phyloP scores from a whole-genome alignment of 257 asterid species.

The Mentha longifolia region DNA sequence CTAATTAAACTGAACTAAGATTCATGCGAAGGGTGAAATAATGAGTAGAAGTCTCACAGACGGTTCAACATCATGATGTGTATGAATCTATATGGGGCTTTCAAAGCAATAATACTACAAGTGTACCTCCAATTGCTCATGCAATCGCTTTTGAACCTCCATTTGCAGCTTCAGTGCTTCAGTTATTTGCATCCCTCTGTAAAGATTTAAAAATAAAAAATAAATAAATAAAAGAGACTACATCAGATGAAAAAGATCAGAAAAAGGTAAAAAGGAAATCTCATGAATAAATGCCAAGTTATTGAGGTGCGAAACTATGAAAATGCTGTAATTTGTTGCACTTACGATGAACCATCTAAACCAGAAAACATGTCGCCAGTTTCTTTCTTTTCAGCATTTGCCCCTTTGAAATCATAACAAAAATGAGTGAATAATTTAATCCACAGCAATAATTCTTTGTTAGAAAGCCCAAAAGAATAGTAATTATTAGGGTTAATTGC shows the following conservation, averaged over 20 bases:
- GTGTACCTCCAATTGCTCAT: constrained; percentile 98
- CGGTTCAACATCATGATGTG: too few relatives aligned
- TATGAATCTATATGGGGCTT: too few relatives aligned
- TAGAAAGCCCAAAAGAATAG: not conserved
- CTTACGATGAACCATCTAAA: constrained; percentile 90
- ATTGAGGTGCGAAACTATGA: constrained; percentile 16
- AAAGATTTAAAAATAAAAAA: constrained; percentile 12
- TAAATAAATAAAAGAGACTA: not conserved
- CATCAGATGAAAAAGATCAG: not conserved
- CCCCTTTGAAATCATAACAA: constrained; percentile 48
- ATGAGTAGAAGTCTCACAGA: too few relatives aligned
- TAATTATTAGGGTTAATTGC: not conserved
- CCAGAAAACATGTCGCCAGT: constrained; percentile 70
- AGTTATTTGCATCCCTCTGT: constrained; percentile 83
- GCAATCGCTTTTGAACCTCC: constrained; percentile 98
- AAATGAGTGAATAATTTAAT: constrained; percentile 20
- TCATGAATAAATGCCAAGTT: constrained; percentile 4
- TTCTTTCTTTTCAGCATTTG: constrained; percentile 76
- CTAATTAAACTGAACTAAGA: too few relatives aligned
- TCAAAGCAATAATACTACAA: too few relatives aligned
- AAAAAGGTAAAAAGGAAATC: not conserved
- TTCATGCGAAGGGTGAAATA: too few relatives aligned
- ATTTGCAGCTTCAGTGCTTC: constrained; percentile 97
- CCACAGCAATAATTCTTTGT: not conserved
- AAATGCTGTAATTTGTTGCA: too few relatives aligned